Percentiles rank a stretch among this genome's conserved stretches.
These are phyloP conservation scores for Suillus subaureus DNA, from an alignment of 768 basidiomycete genomes.

Conservation along the genomic window DNA sequence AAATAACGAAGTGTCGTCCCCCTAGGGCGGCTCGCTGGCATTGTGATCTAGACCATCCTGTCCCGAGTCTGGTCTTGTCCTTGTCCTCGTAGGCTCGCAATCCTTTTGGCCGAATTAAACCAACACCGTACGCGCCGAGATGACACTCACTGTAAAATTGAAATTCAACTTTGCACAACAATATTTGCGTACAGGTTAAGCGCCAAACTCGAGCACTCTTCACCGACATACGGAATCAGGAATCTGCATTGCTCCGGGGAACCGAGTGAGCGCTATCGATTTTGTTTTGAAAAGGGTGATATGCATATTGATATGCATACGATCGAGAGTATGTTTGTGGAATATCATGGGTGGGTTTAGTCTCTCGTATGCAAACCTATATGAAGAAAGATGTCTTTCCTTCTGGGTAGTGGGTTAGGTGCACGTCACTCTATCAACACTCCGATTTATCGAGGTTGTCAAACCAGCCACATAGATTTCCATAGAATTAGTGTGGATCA, in stretches of 20 bases:
- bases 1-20: not conserved
- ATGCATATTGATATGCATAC: not conserved
- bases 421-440: not conserved
- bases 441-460: not conserved
- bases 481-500: not conserved
- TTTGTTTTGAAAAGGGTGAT: not conserved
- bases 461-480: not conserved
- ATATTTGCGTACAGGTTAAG: not conserved
- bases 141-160: constrained; percentile 1
- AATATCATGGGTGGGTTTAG: not conserved
- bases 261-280: not conserved
- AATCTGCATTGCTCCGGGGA: not conserved
- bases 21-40: not conserved
- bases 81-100: not conserved
- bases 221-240: not conserved
- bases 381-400: too few relatives aligned
- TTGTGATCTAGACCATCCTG: not conserved
- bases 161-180: not conserved
- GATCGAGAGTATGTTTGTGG: not conserved
- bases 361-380: too few relatives aligned
- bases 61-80: not conserved
- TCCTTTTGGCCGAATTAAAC: not conserved
- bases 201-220: not conserved
- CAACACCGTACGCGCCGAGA: not conserved
- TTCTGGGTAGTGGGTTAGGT: not conserved